A percentile compares a stretch with the other conserved stretches of the same genome.
Evolutionary conservation across 129 eudicot genomes (phyloP).

Genomic region (Flaveria sonorensis): DNA sequence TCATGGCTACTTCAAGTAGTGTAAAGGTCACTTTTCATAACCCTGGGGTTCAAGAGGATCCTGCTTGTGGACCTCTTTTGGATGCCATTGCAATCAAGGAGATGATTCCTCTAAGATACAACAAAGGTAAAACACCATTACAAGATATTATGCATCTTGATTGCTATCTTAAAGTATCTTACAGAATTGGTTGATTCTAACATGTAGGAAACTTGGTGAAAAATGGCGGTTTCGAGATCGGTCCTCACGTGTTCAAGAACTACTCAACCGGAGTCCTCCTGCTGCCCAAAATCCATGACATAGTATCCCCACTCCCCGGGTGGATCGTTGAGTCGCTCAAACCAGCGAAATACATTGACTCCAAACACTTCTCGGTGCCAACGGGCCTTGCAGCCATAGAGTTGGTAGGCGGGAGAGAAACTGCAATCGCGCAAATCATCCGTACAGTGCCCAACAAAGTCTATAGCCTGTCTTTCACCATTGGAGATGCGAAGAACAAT

Average conservation of each 20-base stretch:
- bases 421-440: slow-evolving; percentile 60
- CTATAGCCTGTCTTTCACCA: slow-evolving; percentile 48
- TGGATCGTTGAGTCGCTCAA: slow-evolving; percentile 80
- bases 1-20: slow-evolving; percentile 41
- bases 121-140: slow-evolving; percentile 30
- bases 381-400: slow-evolving; percentile 61
- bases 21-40: slow-evolving; percentile 52
- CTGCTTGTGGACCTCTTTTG: slow-evolving; percentile 65
- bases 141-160: not conserved
- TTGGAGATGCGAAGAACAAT: slow-evolving; percentile 68
- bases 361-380: slow-evolving; percentile 65
- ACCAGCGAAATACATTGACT: slow-evolving; percentile 69
- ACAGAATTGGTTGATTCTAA: not conserved
- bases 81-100: slow-evolving; percentile 69
- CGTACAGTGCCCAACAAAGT: slow-evolving; percentile 48
- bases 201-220: slow-evolving; percentile 61
- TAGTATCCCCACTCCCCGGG: slow-evolving; percentile 65
- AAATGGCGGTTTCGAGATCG: slow-evolving; percentile 70
- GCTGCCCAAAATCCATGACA: slow-evolving; percentile 60
- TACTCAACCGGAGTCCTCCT: slow-evolving; percentile 68
- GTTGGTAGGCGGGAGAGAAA: slow-evolving; percentile 72
- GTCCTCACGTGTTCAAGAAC: slow-evolving; percentile 68
- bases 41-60: slow-evolving; percentile 66
- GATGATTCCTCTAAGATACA: slow-evolving; percentile 38
- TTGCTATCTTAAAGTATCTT: not conserved